These are phyloP conservation scores for Gracilaria caudata DNA, from an alignment of 23 red algal genomes.

Conservation along the genomic window DNA sequence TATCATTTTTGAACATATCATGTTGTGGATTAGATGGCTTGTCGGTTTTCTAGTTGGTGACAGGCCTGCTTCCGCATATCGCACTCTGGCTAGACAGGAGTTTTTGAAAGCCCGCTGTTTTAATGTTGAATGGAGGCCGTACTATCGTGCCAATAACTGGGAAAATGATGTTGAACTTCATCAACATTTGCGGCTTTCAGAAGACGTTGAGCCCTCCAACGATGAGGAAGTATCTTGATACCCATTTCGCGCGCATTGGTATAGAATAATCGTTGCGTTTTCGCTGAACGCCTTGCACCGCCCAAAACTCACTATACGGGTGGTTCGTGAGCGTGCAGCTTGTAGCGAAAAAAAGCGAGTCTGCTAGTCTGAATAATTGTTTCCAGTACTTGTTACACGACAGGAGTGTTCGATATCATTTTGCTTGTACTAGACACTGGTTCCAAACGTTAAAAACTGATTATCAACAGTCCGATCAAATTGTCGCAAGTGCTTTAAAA, in stretches of 20 bases:
- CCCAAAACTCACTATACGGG: too few species aligned
- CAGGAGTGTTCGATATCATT: too few species aligned
- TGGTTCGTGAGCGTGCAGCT: too few species aligned
- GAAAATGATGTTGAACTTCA: conserved; percentile 10
- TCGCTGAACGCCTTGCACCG: not conserved
- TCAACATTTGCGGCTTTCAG: not conserved
- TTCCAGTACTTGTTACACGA: too few species aligned
- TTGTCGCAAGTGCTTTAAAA: too few species aligned
- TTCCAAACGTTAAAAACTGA: too few species aligned
- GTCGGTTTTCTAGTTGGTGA: conserved; percentile 58
- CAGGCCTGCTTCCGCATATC: conserved; percentile 41
- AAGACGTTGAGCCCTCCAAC: not conserved
- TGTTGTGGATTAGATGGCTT: conserved; percentile 40
- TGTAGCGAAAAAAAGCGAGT: too few species aligned
- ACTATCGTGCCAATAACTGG: conserved; percentile 36
- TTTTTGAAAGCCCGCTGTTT: conserved; percentile 64
- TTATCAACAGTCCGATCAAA: too few species aligned
- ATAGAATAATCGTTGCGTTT: not conserved
- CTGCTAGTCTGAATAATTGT: too few species aligned
- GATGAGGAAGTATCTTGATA: not conserved
- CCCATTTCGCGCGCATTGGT: not conserved
- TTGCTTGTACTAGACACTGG: too few species aligned
- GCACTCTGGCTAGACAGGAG: conserved; percentile 51
- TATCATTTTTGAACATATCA: conserved; percentile 63
- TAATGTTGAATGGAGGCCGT: conserved; percentile 52